phyloP scores from a whole-genome alignment of 1,139 yeast genomes.

The Debaryomycetaceae sp. region DNA sequence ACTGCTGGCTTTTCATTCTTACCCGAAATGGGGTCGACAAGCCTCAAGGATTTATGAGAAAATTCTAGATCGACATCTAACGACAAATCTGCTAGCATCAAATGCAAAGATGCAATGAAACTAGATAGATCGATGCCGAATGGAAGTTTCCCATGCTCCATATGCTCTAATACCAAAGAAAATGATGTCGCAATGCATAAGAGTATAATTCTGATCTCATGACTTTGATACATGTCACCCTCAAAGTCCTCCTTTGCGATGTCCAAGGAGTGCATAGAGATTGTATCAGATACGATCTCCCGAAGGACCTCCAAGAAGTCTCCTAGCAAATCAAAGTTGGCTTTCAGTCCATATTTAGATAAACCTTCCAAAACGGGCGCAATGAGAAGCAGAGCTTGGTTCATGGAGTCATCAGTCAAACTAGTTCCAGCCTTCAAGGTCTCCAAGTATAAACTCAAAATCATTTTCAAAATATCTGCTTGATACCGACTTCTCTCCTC shows the following conservation, averaged over 20 bases:
- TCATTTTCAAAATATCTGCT: conserved; percentile 73
- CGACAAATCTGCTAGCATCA: conserved; percentile 61
- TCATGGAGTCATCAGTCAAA: conserved; percentile 33
- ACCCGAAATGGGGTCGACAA: conserved; percentile 67
- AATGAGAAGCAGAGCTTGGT: conserved; percentile 54
- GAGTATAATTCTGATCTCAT: conserved; percentile 63
- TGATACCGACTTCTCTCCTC: conserved; percentile 85
- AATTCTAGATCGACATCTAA: conserved; percentile 83
- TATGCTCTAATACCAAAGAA: conserved; percentile 71
- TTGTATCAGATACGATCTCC: conserved; percentile 60
- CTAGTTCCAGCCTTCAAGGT: conserved; percentile 54
- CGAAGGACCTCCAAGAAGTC: conserved; percentile 86
- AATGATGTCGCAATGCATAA: conserved; percentile 89
- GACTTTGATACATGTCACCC: conserved; percentile 31
- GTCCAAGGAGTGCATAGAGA: conserved; percentile 27
- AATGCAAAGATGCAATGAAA: conserved; percentile 71
- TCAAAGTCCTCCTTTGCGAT: conserved; percentile 19
- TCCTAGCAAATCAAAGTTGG: conserved; percentile 87
- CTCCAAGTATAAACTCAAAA: conserved; percentile 73
- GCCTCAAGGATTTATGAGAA: conserved; percentile 73
- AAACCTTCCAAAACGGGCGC: conserved; percentile 90
- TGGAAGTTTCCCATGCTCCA: conserved; percentile 51
- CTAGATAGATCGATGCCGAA: conserved; percentile 63
- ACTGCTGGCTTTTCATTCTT: conserved; percentile 60
- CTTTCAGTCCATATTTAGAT: conserved; percentile 86